Evolutionary conservation across 2,329 filamentous ascomycete species (phyloP), one percentile per base, ranked within the genome.

Genomic region (Exophiala aquamarina): DNA sequence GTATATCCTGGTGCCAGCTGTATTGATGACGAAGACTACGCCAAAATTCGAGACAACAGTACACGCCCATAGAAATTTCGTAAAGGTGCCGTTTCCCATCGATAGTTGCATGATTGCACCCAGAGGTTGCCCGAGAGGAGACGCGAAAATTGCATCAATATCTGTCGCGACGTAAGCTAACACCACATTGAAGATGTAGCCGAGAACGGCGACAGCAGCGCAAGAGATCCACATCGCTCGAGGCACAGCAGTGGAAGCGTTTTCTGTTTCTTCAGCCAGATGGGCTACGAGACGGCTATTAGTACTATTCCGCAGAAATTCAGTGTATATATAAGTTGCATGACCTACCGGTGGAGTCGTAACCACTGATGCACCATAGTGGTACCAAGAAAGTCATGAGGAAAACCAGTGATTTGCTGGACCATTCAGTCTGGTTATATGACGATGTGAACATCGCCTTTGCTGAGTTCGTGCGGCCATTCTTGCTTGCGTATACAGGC

Each of bases 1-100:
- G 63, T 73, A 76, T 28, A 71, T 63, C 11, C 61, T 58, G 31
- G 60, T 59, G 15, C 40, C 40, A 4, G 40, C 26, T 3, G 40
- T 43, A 18, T 29, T 43, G 23, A 33, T 43, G 28, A 43, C 40
- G 28, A 43, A 43, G 17, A 43, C 29, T 23, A 43, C 40, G 4
- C 40, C 40, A 15, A 43, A 43, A 14, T 43, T 43, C n/a, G 40
- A 43, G 14, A 43, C 14, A 15, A 43, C 40, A 4, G 40, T 43
- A 14, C 40, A 43, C 14, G 34, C 17, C 40, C 40, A 43, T 6
- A 43, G 40, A n/a, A 43, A 20, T 15, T 34, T 43, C 7, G 40
- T 32, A 28, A 43, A 43, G 17, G 14, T 18, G 9, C 23, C 31
- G 18, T 43, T 34, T 4, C 40, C 40, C 28, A 43, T 43, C 4